Evolutionary conservation across 257 asterid genomes (phyloP).

Genomic region (Penstemon eatonii): DNA sequence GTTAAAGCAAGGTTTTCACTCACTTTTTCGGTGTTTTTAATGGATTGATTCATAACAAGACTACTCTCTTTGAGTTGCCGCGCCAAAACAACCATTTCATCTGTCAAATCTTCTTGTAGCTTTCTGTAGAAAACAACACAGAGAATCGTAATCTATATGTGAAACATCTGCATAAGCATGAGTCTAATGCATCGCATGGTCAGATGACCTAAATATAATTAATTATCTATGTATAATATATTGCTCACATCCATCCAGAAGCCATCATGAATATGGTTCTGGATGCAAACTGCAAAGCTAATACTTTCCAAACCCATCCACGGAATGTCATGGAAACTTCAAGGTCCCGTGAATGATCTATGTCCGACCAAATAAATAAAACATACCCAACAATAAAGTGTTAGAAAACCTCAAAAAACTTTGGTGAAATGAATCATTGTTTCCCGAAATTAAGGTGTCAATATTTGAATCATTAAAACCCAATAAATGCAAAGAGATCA

Average conservation of each 20-base stretch:
- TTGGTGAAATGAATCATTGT: not conserved
- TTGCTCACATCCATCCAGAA: not conserved
- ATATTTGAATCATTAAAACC: not conserved
- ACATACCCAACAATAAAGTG: not conserved
- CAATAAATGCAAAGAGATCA: not conserved
- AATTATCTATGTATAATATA: not conserved
- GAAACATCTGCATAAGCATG: conserved; percentile 13
- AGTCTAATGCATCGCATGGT: not conserved
- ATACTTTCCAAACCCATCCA: not conserved
- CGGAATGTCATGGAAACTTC: not conserved
- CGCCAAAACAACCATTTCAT: conserved; percentile 91
- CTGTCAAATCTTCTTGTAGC: conserved; percentile 88
- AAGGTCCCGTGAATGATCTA: not conserved
- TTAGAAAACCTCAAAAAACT: not conserved
- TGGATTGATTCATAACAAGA: conserved; percentile 79
- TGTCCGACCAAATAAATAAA: not conserved
- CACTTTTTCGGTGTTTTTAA: conserved; percentile 80
- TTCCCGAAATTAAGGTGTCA: not conserved
- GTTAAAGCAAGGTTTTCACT: conserved; percentile 22
- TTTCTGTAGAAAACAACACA: conserved; percentile 47
- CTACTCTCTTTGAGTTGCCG: conserved; percentile 88
- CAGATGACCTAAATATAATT: not conserved
- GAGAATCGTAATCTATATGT: not conserved
- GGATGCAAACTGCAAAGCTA: not conserved
- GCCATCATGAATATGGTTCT: not conserved